A percentile compares a stretch with the other conserved stretches of the same genome.
Conservation (phyloP, 2,329 filamentous ascomycete genomes). For the Pseudocercospora crystallina region DNA sequence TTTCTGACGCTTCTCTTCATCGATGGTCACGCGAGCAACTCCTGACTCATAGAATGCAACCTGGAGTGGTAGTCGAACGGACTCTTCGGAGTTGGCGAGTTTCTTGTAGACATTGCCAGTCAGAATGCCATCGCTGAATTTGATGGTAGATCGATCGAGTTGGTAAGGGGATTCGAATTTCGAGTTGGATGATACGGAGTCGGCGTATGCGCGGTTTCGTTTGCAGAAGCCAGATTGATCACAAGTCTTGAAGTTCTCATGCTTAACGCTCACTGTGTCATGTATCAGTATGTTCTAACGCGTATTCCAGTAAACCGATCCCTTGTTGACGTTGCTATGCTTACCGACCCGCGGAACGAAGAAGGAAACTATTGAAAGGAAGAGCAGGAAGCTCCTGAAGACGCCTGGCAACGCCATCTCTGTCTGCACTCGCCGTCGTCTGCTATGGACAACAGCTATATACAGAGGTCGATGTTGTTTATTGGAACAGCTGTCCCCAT, state of each 20-base stretch:
- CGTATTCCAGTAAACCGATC: no score
- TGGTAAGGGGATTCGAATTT: constrained; percentile 80
- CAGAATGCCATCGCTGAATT: constrained; percentile 76
- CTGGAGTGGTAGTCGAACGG: constrained; percentile 76
- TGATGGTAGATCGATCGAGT: constrained; percentile 68
- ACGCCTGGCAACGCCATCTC: constrained; percentile 28
- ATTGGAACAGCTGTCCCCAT: no score
- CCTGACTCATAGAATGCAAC: constrained; percentile 89
- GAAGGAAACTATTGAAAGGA: constrained; percentile 60
- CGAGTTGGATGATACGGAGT: constrained; percentile 65
- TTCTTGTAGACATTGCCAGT: constrained; percentile 81
- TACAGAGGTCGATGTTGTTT: no score
- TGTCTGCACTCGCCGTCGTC: constrained; percentile 10
- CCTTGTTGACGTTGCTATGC: constrained; percentile 25
- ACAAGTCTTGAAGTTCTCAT: constrained; percentile 97
- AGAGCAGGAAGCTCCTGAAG: constrained; percentile 65
- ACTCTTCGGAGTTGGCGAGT: constrained; percentile 63
- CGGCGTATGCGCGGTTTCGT: constrained; percentile 86
- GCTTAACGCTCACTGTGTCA: constrained; percentile 74
- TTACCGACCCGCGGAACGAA: constrained; percentile 66
- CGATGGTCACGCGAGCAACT: constrained; percentile 79
- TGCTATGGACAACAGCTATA: constrained; percentile 5
- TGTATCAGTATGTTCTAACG: background rate
- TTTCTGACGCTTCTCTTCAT: constrained; percentile 87
- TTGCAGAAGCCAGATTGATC: constrained; percentile 95